phyloP scores from a whole-genome alignment of 441 rosid genomes.

The Euphorbia corollata region DNA sequence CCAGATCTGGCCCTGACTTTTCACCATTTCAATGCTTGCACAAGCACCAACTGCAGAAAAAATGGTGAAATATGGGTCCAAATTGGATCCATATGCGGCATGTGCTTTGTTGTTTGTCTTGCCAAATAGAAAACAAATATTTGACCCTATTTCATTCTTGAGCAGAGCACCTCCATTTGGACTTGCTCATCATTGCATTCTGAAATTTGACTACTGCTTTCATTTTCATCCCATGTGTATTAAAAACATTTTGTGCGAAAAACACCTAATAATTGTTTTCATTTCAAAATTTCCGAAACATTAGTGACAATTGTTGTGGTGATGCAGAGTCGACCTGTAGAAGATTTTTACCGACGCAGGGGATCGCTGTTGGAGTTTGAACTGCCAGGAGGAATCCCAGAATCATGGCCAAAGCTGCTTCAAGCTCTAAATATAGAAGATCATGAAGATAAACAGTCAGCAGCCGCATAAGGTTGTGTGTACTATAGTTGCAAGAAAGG shows the following conservation, averaged over 20 bases:
- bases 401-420: slow-evolving; percentile 94
- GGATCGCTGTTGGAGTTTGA: slow-evolving; percentile 77
- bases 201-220: neutral
- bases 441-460: slow-evolving; percentile 49
- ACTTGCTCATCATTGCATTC: neutral
- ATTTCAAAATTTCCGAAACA: neutral
- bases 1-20: too few species aligned
- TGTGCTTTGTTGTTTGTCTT: neutral
- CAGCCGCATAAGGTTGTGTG: slow-evolving; percentile 41
- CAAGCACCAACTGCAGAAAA: too few species aligned
- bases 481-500: slow-evolving; percentile 21
- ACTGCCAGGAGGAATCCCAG: slow-evolving; percentile 94
- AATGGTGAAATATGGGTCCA: too few species aligned
- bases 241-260: neutral
- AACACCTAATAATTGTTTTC: neutral
- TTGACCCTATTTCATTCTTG: neutral
- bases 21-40: too few species aligned
- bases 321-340: slow-evolving; percentile 78
- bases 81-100: too few species aligned
- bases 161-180: neutral
- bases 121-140: neutral
- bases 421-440: slow-evolving; percentile 73
- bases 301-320: slow-evolving; percentile 13
- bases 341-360: slow-evolving; percentile 64
- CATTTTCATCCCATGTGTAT: neutral